Base-by-base conservation (phyloP, 305 asterid genomes). In the Striga hermonthica region DNA sequence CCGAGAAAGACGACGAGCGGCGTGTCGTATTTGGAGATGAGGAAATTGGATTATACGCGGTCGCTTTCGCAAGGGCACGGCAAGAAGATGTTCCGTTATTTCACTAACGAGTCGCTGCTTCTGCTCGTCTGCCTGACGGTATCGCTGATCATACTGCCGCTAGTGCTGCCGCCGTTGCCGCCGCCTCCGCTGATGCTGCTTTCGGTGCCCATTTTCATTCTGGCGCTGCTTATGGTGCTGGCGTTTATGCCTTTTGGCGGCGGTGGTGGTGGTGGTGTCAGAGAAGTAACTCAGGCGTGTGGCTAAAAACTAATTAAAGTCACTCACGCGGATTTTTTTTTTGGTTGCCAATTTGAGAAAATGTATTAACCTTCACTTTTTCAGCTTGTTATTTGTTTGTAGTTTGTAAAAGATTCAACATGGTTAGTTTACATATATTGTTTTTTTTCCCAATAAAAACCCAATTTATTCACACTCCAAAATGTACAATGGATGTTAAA, bases 141-240 rank as follows among this genome's bases (percentile, higher is more conserved):
- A 34, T 80, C 87, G 39, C 60, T 90, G 79, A 82, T 90, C 71
- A 76, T 90, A 9, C 73, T 90, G 68, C 97, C 97, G 1, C 79
- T 86, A 8, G 53, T 90, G 22, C 82, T 90, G 4, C 97, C 97
- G 10, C 97, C 97, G 4, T 67, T 87, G 71, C 94, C 95, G 0
- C 95, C 97, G 1, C 97, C 97, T n/a, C 96, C 96, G 7, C 72
- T 75, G 9, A 71, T 86, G 83, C 71, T 90, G 76, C 84, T 90
- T 4, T 55, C 86, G 50, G 77, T 90, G 36, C 97, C 97, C 0
- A 76, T 90, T 10, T 76, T 77, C 73, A 78, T 88, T 1, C 28
- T 90, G 58, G 82, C 12, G 0, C 65, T 90, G 14, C 90, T 90
- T 9, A 67, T 88, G 84, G 3, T 81, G 35, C 71, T 90, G 80